Percentiles rank a stretch among this genome's conserved stretches.
Evolutionary conservation across 2,329 filamentous ascomycete genomes (phyloP).

Genomic region (Xylariaceae sp.): DNA sequence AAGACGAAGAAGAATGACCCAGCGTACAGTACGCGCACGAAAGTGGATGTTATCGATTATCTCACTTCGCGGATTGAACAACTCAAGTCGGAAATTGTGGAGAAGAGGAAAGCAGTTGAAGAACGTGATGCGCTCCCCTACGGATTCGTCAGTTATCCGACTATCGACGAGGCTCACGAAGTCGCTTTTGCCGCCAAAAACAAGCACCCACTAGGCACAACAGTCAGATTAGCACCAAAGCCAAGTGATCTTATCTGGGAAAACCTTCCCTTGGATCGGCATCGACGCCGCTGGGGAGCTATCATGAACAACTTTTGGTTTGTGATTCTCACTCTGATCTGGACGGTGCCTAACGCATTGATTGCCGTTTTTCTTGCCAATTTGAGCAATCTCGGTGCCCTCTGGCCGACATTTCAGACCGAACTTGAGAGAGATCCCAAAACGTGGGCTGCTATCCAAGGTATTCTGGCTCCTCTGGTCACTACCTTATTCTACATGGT

Average conservation of each 20-base stretch:
- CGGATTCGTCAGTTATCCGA: constrained; percentile 87
- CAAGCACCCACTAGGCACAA: constrained; percentile 74
- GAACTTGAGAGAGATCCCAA: constrained; percentile 59
- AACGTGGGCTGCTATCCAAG: constrained; percentile 82
- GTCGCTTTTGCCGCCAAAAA: constrained; percentile 77
- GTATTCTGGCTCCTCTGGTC: constrained; percentile 80
- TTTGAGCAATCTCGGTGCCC: constrained; percentile 69
- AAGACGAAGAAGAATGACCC: constrained; percentile 74
- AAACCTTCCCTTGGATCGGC: constrained; percentile 53
- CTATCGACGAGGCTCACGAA: constrained; percentile 78
- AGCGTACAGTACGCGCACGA: constrained; percentile 60
- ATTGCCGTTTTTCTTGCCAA: constrained; percentile 91
- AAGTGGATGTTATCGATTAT: constrained; percentile 90
- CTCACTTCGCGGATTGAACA: constrained; percentile 76
- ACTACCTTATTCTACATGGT: constrained; percentile 83
- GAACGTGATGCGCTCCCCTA: constrained; percentile 85
- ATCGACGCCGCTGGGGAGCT: constrained; percentile 65
- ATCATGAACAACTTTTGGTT: constrained; percentile 64
- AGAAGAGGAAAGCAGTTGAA: constrained; percentile 76
- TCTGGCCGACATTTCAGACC: constrained; percentile 72
- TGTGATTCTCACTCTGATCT: constrained; percentile 69
- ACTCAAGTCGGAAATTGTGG: constrained; percentile 77
- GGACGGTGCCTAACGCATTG: constrained; percentile 86
- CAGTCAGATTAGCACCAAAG: constrained; percentile 72
- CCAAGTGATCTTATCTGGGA: constrained; percentile 93